Base-by-base conservation (phyloP, 2,329 filamentous ascomycete species). In the Phyllosticta citribraziliensis region DNA sequence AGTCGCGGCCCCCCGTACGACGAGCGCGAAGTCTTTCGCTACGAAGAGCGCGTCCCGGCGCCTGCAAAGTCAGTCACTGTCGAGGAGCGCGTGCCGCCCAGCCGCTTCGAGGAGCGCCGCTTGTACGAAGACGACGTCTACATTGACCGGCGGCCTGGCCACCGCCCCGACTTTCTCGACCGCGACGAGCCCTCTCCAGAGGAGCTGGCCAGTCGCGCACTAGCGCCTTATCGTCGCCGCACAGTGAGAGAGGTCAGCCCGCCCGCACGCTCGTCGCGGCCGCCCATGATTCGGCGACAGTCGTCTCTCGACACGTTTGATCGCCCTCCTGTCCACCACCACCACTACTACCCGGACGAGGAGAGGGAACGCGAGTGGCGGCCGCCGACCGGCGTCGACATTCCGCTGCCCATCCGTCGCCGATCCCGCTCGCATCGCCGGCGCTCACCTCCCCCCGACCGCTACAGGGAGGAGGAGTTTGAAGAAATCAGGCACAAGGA, bases 231-330 rank as follows among this genome's bases (percentile, higher is more conserved):
- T 66, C 83, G 84, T 62, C 82, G 83, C 33, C 81, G 82, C 62
- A 78, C 82, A 53, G 72, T 85, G 64, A 77, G 78, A 33, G 82
- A 85, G 59, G 72, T 80, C 57, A 75, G 72, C 52, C 74, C 80
- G 4, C 80, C 82, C 10, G 82, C 81, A 2, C 75, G 79, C 52
- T 76, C 78, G 54, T 80, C 81, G 35, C 82, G 88, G 54, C 91
- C 91, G 2, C 79, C 80, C 30, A 80, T 92, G 65, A 70, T 94
- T 57, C 84, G 92, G 62, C 84, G 92, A 52, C 91, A 96, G 72
- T 96, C 91, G 14, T 96, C 91, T 58, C 80, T 96, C 50, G 92
- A 96, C 72, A 96, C 89, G 0, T 96, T 91, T 70, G 92, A 97
- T 74, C 86, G 91, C 56, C 85, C 85, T 27, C 87, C 89, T 1